Conservation (phyloP, 1,139 yeast species). For the Candida sp. region DNA sequence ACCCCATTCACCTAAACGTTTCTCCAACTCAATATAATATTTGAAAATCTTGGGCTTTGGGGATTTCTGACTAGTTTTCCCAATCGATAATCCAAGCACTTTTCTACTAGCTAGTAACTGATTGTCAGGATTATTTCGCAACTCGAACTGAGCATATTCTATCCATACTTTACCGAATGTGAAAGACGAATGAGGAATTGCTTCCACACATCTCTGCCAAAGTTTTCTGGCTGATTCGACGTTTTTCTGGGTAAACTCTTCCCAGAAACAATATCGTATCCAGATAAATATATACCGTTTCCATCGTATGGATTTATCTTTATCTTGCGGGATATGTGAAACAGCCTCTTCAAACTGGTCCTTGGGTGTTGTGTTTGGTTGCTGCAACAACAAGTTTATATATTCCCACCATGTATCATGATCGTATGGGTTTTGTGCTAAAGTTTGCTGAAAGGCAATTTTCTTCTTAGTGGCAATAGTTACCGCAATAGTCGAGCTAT, state of each 20-base stretch:
- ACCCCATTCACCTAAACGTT: constrained; percentile 65
- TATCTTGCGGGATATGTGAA: constrained; percentile 25
- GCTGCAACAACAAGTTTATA: constrained; percentile 43
- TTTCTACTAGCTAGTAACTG: constrained; percentile 56
- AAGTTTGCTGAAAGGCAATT: constrained; percentile 47
- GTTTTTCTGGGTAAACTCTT: constrained; percentile 50
- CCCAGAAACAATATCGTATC: constrained; percentile 64
- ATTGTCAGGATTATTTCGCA: constrained; percentile 45
- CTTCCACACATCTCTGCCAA: constrained; percentile 47
- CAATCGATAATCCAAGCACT: constrained; percentile 71
- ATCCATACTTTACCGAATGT: constrained; percentile 79
- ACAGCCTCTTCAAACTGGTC: constrained; percentile 46
- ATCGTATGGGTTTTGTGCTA: constrained; percentile 50
- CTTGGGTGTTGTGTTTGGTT: constrained; percentile 12
- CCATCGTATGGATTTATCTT: constrained; percentile 53
- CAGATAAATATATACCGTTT: constrained; percentile 65
- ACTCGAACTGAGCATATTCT: constrained; percentile 66
- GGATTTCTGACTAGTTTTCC: constrained; percentile 35
- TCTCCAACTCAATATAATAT: constrained; percentile 61
- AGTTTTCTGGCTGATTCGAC: constrained; percentile 44
- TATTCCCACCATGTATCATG: constrained; percentile 85
- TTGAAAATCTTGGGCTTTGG: constrained; percentile 60
- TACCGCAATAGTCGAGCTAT: constrained; percentile 47
- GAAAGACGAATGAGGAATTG: constrained; percentile 56
- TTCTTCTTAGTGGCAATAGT: constrained; percentile 54